Evolutionary conservation across 768 basidiomycete species (phyloP), one percentile per base, ranked within the genome.

Genomic region (Cubamyces sp.): DNA sequence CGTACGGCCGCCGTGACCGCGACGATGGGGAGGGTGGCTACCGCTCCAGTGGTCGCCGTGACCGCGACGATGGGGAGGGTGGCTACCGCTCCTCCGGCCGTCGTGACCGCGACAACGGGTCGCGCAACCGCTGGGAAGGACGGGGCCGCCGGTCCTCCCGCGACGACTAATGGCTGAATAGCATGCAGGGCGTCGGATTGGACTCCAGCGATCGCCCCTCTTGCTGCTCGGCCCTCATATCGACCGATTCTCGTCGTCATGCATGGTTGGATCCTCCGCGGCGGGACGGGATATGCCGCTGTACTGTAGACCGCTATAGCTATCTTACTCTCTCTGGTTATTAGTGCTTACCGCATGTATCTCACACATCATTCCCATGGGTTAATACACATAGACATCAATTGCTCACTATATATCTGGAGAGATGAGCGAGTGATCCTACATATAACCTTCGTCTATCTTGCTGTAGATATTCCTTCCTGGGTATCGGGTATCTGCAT

Each of bases 331-430:
- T 52, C 50, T 34, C 34, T 41, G 61, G 61, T 45, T 62, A 62
- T 51, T 57, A 62, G 55, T 62, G 55, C 61, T 62, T 7, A 30
- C 23, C 23, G 61, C 55, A 62, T 62, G 55, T 62, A 62, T 46
- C 49, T 45, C 34, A 34, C 61, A 43, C 40, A 42, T 50, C 54
- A 34, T 42, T 50, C 47, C 47, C 47, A 45, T 43, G 26, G 18
- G 25, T 19, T 57, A 61, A 50, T 54, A 23, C 47, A 43, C 47
- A 34, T 49, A 54, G 45, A 57, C 15, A 21, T 9, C 42, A 34
- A 34, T 9, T 34, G 34, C 34, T 34, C 34, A 34, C 34, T 5
- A 34, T 34, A 34, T 6, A 34, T 11, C 4, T 34, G 5, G 11
- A 11, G 34, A 9, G 34, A 34, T 34, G 34, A 34, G 34, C 28